These are phyloP conservation scores for Xylariaceae sp. DNA, from an alignment of 2,329 filamentous ascomycete genomes.

Conservation along the genomic window DNA sequence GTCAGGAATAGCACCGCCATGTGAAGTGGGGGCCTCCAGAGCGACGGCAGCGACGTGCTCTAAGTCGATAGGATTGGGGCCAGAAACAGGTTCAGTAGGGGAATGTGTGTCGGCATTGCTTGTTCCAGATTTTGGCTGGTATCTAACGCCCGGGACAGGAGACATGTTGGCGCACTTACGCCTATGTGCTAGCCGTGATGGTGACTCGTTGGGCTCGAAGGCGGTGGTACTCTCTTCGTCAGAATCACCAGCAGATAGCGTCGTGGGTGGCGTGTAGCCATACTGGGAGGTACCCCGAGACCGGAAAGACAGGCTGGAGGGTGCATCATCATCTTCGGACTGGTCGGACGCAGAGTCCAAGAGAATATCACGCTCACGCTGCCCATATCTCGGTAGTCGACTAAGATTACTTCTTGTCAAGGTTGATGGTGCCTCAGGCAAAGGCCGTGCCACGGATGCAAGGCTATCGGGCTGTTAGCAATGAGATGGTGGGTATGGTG, in stretches of 20 bases:
- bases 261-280: slow-evolving; percentile 11
- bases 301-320: slow-evolving; percentile 3
- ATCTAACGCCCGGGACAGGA: not conserved
- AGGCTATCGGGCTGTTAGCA: slow-evolving; percentile 5
- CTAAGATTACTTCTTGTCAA: slow-evolving; percentile 14
- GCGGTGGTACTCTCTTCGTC: not conserved
- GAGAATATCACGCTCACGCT: not conserved
- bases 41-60: no score
- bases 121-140: not conserved
- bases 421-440: not conserved
- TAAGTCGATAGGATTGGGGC: no score
- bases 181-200: not conserved
- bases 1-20: not conserved
- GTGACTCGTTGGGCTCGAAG: not conserved
- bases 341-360: not conserved
- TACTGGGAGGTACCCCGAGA: not conserved
- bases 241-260: slow-evolving; percentile 10
- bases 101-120: no score
- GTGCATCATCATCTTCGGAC: slow-evolving; percentile 1
- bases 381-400: slow-evolving; percentile 4
- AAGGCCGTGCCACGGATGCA: not conserved
- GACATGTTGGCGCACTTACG: not conserved
- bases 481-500: not conserved
- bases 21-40: no score
- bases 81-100: no score